Evolutionary conservation across 768 basidiomycete species (phyloP).

Genomic region (Amanita phalloides): DNA sequence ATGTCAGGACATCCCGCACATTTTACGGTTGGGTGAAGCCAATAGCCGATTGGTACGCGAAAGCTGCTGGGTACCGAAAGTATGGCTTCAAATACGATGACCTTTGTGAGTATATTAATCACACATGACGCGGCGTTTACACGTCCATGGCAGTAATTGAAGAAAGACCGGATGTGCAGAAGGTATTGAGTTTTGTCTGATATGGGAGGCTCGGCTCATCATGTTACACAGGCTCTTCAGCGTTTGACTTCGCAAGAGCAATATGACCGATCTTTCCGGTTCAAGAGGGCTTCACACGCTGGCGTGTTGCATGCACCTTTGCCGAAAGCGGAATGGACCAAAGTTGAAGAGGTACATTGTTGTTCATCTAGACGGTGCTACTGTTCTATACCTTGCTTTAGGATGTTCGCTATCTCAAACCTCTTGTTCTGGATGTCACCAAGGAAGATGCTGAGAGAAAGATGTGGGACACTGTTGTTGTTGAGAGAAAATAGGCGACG

Average conservation of each 20-base stretch:
- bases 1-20: slow-evolving; percentile 56
- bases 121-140: slow-evolving; percentile 1
- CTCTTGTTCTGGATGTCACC: slow-evolving; percentile 61
- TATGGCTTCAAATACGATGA: slow-evolving; percentile 93
- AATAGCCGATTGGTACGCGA: slow-evolving; percentile 73
- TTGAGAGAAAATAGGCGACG: slow-evolving; percentile 52
- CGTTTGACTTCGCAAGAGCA: slow-evolving; percentile 72
- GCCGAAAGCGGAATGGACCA: slow-evolving; percentile 74
- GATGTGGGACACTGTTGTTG: slow-evolving; percentile 70
- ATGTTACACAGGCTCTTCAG: slow-evolving; percentile 51
- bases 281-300: slow-evolving; percentile 75
- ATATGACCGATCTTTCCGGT: slow-evolving; percentile 87
- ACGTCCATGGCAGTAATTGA: slow-evolving; percentile 46
- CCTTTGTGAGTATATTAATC: slow-evolving; percentile 52
- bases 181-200: slow-evolving; percentile 33
- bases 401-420: slow-evolving; percentile 86
- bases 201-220: neutral
- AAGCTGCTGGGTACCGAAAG: slow-evolving; percentile 73
- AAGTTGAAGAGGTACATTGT: slow-evolving; percentile 54
- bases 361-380: neutral
- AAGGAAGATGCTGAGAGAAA: slow-evolving; percentile 70
- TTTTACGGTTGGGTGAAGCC: slow-evolving; percentile 65
- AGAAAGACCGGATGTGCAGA: slow-evolving; percentile 69
- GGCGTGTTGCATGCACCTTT: slow-evolving; percentile 72
- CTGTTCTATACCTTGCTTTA: slow-evolving; percentile 20